Percentiles rank a stretch among this genome's conserved stretches.
Evolutionary conservation across 73 alveolate species (phyloP).

Genomic region (Strombidium stylifer): DNA sequence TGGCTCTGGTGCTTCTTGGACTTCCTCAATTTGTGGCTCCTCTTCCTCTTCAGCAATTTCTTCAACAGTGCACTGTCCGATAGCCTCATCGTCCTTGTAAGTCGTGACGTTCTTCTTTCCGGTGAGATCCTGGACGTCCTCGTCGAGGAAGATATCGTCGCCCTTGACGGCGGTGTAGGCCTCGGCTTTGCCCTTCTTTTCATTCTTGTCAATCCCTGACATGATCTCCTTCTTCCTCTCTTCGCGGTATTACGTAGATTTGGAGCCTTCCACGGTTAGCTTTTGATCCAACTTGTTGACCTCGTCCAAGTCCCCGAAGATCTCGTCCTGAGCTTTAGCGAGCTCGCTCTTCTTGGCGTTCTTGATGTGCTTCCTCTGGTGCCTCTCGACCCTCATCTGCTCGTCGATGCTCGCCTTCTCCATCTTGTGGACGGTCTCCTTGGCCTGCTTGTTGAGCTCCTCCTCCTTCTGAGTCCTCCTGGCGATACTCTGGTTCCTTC

Average conservation of each 20-base stretch:
- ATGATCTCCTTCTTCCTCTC: no score
- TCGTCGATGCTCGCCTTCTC: slow-evolving; percentile 50
- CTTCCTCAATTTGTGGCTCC: neutral
- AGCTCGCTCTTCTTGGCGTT: slow-evolving; percentile 26
- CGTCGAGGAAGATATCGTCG: no score
- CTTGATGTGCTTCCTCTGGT: slow-evolving; percentile 30
- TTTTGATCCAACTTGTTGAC: slow-evolving; percentile 11
- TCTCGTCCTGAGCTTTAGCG: slow-evolving; percentile 31
- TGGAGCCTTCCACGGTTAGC: slow-evolving; percentile 5
- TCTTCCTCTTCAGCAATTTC: slow-evolving; percentile 7
- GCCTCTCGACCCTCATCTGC: slow-evolving; percentile 55
- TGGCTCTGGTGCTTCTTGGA: neutral
- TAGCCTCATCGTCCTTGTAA: neutral
- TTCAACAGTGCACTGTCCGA: slow-evolving; percentile 15
- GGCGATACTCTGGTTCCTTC: slow-evolving; percentile 35
- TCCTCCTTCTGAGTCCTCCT: slow-evolving; percentile 29
- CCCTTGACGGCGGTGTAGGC: neutral
- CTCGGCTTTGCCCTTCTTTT: neutral
- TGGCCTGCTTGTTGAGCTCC: slow-evolving; percentile 22
- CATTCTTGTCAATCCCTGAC: no score
- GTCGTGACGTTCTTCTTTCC: no score
- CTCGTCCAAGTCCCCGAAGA: slow-evolving; percentile 36
- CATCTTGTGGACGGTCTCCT: slow-evolving; percentile 20
- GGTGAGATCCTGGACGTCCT: no score
- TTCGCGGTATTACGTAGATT: no score